Evolutionary conservation across 1,284 basidiomycete species (phyloP).

Genomic region (Boletus sp.): DNA sequence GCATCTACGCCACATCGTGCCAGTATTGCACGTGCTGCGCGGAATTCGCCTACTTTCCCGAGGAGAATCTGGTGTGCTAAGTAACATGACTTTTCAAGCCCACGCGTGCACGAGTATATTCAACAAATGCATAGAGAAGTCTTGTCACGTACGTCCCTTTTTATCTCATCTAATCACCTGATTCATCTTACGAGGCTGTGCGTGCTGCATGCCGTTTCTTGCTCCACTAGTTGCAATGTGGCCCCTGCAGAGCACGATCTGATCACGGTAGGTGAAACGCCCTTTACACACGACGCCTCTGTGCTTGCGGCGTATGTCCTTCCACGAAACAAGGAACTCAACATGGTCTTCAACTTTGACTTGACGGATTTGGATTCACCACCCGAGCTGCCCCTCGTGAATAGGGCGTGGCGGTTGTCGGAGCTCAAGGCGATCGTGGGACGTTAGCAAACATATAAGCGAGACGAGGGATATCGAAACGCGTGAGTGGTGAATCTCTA

Average conservation of each 20-base stretch:
- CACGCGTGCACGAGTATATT: conserved; percentile 68
- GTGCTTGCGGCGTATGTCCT: conserved; percentile 62
- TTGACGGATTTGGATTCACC: conserved; percentile 60
- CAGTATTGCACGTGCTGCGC: conserved; percentile 6
- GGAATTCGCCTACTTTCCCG: conserved; percentile 8
- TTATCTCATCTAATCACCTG: conserved; percentile 20
- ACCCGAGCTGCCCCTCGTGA: conserved; percentile 44
- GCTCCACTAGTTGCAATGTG: conserved; percentile 7
- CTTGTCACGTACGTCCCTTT: conserved; percentile 51
- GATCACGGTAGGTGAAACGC: conserved; percentile 72
- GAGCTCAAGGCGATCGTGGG: conserved; percentile 60
- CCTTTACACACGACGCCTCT: conserved; percentile 55
- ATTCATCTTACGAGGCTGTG: conserved; percentile 14
- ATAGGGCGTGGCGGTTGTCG: conserved; percentile 54
- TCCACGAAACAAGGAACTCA: conserved; percentile 63
- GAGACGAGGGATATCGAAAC: conserved; percentile 67
- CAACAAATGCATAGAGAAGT: conserved; percentile 67
- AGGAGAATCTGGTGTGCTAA: conserved; percentile 23
- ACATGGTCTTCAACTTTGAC: conserved; percentile 73
- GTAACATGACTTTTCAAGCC: conserved; percentile 41
- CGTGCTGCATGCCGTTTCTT: conserved; percentile 2
- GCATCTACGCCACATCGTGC: conserved; percentile 19
- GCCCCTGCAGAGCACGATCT: conserved; percentile 49
- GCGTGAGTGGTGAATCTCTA: conserved; percentile 43
- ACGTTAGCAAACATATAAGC: conserved; percentile 64